A percentile compares a stretch with the other conserved stretches of the same genome.
Conservation (phyloP, 345 rosid species). For the Lepidium sativum region DNA sequence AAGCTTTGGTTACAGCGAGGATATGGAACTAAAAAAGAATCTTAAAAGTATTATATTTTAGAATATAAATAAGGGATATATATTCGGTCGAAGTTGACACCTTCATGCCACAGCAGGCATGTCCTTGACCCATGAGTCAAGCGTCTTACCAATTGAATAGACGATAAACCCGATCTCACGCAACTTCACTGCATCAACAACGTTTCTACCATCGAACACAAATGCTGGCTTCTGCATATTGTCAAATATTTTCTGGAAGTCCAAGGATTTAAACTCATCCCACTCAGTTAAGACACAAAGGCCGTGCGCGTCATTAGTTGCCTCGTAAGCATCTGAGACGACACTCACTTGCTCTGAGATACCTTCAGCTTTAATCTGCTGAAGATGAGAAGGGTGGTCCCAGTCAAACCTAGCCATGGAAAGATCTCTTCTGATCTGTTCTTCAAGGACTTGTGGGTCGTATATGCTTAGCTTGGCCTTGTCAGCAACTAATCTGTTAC, state of each 20-base stretch:
- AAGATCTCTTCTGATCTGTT: conserved; percentile 61
- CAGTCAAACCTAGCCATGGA: conserved; percentile 65
- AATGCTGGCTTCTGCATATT: conserved; percentile 49
- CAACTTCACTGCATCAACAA: conserved; percentile 47
- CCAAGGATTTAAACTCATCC: conserved; percentile 62
- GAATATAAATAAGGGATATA: background rate
- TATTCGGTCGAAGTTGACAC: background rate
- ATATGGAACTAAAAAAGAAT: background rate
- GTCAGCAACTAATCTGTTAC: conserved; percentile 55
- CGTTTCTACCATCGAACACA: conserved; percentile 68
- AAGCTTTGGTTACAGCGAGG: conserved; percentile 9
- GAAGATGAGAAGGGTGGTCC: conserved; percentile 59
- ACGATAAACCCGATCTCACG: conserved; percentile 78
- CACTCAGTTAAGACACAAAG: conserved; percentile 59
- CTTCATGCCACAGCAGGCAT: conserved; percentile 27
- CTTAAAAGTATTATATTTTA: conserved; percentile 5
- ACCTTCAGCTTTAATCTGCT: conserved; percentile 41
- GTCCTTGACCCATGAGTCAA: conserved; percentile 28
- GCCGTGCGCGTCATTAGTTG: conserved; percentile 56
- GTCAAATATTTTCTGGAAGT: conserved; percentile 38
- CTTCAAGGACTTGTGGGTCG: conserved; percentile 55
- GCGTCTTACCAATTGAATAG: conserved; percentile 43
- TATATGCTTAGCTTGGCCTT: conserved; percentile 53
- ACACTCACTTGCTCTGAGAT: conserved; percentile 38
- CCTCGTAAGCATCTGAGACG: conserved; percentile 48